Evolutionary conservation across 2,329 filamentous ascomycete genomes (phyloP), one percentile per base, ranked within the genome.

Genomic region (Fusarium verrucosum): DNA sequence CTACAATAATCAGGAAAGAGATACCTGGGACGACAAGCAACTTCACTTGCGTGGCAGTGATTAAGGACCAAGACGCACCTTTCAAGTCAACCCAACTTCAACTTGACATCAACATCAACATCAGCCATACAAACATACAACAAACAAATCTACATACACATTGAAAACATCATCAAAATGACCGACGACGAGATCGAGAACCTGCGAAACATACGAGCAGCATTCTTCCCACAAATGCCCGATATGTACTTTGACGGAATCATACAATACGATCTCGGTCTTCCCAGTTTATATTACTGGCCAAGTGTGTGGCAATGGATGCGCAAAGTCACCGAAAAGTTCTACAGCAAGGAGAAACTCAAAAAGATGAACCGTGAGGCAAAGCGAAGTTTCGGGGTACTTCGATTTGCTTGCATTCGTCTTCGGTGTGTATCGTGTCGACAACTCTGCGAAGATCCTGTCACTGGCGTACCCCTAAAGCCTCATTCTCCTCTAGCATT

Each of bases 251-350:
- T 68, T 17, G 1, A 33, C 3, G 25, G 43, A 11, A 32, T 70
- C n/a, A 30, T 28, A 11, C 7, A 43, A 7, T 11, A 19, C n/a
- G 28, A 49, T 7, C 20, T 69, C n/a, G 68, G 63, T 19, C 53
- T 68, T 10, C 68, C 68, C 2, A 65, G 66, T 28, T 42, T 47
- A 13, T 70, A 57, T 32, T 37, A 44, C 33, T 54, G 42, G 49
- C n/a, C 16, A 5, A 59, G 54, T 26, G 17, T 51, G 17, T 25
- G 25, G 7, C 1, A 4, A 5, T 70, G 68, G 68, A 33, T 26
- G 2, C 7, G n/a, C 2, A 46, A 22, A 4, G 4, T 54, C 47
- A 10, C 10, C 8, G 3, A 1, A 10, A 42, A 30, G 28, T 66
- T 58, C 25, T 4, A 33, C 33, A 17, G 14, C 16, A 4, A 9